These are phyloP conservation scores for Malassezia pachydermatis DNA, from an alignment of 1,284 basidiomycete species.

Conservation along the genomic window DNA sequence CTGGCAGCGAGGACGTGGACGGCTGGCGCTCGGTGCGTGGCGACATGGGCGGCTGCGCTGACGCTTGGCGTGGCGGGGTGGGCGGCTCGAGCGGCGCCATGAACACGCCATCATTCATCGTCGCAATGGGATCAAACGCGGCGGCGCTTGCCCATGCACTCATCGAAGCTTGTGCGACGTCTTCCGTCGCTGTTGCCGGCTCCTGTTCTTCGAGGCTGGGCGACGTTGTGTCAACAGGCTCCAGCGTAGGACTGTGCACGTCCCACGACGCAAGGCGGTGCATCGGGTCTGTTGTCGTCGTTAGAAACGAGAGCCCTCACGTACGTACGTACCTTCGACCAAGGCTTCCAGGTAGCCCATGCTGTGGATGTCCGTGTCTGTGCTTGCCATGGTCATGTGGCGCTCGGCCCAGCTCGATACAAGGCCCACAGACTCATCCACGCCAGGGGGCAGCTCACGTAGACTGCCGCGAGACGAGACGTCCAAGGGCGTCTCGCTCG, in stretches of 20 bases:
- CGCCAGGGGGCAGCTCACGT: neutral
- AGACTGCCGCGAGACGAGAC: neutral
- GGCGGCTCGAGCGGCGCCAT: constrained; percentile 13
- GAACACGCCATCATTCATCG: constrained; percentile 35
- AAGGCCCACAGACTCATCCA: neutral
- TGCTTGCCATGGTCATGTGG: neutral
- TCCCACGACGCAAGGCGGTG: too few relatives aligned
- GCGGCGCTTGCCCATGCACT: constrained; percentile 17
- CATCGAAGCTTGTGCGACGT: constrained; percentile 18
- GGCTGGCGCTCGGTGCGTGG: too few relatives aligned
- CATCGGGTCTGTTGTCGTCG: neutral
- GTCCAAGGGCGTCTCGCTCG: too few relatives aligned
- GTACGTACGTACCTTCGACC: constrained; percentile 1
- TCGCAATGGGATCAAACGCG: constrained; percentile 35
- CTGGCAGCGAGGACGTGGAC: neutral
- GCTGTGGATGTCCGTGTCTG: neutral
- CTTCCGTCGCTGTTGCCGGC: constrained; percentile 7
- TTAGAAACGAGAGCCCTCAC: too few relatives aligned
- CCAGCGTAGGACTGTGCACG: neutral
- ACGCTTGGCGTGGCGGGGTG: constrained; percentile 11
- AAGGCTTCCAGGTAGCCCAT: constrained; percentile 5
- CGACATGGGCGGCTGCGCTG: neutral
- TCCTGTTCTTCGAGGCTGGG: too few relatives aligned
- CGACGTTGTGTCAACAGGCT: constrained; percentile 1
- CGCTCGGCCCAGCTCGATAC: constrained; percentile 11